A percentile compares a stretch with the other conserved stretches of the same genome.
Conservation (phyloP, 2,329 filamentous ascomycete genomes). For the Trichoderma sp. region DNA sequence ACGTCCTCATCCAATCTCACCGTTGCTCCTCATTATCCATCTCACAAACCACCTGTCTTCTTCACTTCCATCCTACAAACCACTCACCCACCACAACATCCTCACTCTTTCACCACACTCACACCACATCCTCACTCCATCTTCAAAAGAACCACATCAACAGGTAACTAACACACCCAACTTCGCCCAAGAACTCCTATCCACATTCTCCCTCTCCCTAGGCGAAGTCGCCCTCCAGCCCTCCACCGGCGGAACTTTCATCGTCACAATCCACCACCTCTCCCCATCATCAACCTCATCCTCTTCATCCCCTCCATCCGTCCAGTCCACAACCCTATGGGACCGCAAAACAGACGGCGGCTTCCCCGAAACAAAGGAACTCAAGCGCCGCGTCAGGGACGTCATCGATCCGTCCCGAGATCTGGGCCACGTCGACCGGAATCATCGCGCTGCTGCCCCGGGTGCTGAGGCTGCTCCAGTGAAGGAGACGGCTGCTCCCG, state of each 20-base stretch:
- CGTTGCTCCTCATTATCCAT: not conserved
- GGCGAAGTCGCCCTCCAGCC: slow-evolving; percentile 89
- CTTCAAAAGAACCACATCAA: not conserved
- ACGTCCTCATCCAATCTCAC: slow-evolving; percentile 34
- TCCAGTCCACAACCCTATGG: slow-evolving; percentile 66
- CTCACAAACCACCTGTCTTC: too few relatives aligned
- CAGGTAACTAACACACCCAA: not conserved
- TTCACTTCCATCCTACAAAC: too few relatives aligned
- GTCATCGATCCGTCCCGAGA: slow-evolving; percentile 75
- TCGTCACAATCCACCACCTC: slow-evolving; percentile 60
- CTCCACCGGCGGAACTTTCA: slow-evolving; percentile 79
- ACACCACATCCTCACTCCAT: too few relatives aligned
- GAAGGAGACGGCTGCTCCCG: not conserved
- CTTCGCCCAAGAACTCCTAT: slow-evolving; percentile 91
- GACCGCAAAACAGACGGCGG: slow-evolving; percentile 84
- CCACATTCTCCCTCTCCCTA: slow-evolving; percentile 80
- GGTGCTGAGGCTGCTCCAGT: not conserved
- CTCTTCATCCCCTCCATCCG: slow-evolving; percentile 14
- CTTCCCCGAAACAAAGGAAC: slow-evolving; percentile 90
- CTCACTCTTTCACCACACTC: not conserved
- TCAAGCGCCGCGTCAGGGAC: slow-evolving; percentile 83
- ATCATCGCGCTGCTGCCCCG: slow-evolving; percentile 33
- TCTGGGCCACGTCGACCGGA: slow-evolving; percentile 77
- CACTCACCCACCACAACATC: too few relatives aligned
- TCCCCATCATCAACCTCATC: slow-evolving; percentile 33